Evolutionary conservation across 1,284 basidiomycete genomes (phyloP).

Genomic region (Irpex lacteus): DNA sequence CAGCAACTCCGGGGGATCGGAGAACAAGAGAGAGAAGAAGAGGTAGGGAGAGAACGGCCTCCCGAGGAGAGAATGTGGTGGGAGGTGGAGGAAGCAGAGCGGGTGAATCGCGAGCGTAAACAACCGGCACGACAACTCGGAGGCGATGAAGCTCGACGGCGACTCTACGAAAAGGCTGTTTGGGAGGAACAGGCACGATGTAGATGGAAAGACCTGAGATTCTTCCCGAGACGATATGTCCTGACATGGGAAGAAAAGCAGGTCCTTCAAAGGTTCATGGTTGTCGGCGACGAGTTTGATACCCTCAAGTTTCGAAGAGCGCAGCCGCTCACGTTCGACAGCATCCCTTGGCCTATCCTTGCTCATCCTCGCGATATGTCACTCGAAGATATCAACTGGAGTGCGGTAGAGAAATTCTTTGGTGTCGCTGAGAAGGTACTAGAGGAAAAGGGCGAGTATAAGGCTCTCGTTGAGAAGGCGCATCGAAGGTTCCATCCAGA

Average conservation of each 20-base stretch:
- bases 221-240: conserved; percentile 32
- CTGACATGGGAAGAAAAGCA: background rate
- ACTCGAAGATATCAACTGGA: conserved; percentile 60
- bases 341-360: conserved; percentile 67
- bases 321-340: conserved; percentile 48
- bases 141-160: conserved; percentile 18
- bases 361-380: conserved; percentile 34
- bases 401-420: conserved; percentile 65
- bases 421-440: conserved; percentile 37
- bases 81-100: conserved; percentile 1
- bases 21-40: background rate
- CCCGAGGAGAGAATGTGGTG: conserved; percentile 18
- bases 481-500: conserved; percentile 15
- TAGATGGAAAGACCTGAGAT: conserved; percentile 28
- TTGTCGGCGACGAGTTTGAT: conserved; percentile 55
- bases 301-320: conserved; percentile 44
- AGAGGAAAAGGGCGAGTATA: conserved; percentile 1
- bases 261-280: conserved; percentile 42
- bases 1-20: background rate
- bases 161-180: conserved; percentile 28
- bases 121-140: conserved; percentile 7
- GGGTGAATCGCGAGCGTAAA: background rate
- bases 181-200: conserved; percentile 2
- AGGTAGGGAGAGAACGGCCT: conserved; percentile 25
- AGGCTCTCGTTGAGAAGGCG: conserved; percentile 6